Conservation (phyloP, 2,329 filamentous ascomycete genomes). For the Cladosporium halotolerans region DNA sequence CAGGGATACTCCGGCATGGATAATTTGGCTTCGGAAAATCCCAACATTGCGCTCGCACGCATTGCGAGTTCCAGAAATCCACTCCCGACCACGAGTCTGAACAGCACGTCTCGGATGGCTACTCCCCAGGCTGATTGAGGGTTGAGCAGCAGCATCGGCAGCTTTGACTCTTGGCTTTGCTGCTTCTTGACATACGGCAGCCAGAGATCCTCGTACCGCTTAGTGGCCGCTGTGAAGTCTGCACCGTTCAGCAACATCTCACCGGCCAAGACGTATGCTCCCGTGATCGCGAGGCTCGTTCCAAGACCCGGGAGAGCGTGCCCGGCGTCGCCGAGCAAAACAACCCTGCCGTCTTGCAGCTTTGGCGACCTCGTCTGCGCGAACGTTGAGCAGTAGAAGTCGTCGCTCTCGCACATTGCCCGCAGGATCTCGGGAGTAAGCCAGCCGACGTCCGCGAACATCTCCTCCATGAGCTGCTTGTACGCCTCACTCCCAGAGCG, state of each 20-base stretch:
- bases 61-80: slow-evolving; percentile 13
- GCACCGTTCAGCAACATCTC: slow-evolving; percentile 16
- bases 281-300: slow-evolving; percentile 21
- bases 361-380: slow-evolving; percentile 27
- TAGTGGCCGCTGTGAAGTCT: slow-evolving; percentile 14
- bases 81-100: slow-evolving; percentile 15
- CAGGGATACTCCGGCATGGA: slow-evolving; percentile 15
- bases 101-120: slow-evolving; percentile 17
- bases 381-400: slow-evolving; percentile 24
- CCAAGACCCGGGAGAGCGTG: slow-evolving; percentile 20
- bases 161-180: slow-evolving; percentile 8
- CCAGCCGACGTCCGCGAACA: slow-evolving; percentile 24
- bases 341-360: slow-evolving; percentile 29
- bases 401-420: slow-evolving; percentile 28
- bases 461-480: slow-evolving; percentile 20
- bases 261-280: slow-evolving; percentile 23
- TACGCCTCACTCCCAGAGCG: slow-evolving; percentile 19
- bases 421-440: slow-evolving; percentile 32
- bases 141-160: slow-evolving; percentile 21
- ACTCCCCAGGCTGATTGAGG: slow-evolving; percentile 30
- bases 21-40: slow-evolving; percentile 14
- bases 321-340: slow-evolving; percentile 23
- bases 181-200: slow-evolving; percentile 17
- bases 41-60: slow-evolving; percentile 9
- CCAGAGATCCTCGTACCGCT: slow-evolving; percentile 18